Conservation (phyloP, 352 stramenopile species). For the Blastocystis sp. region DNA sequence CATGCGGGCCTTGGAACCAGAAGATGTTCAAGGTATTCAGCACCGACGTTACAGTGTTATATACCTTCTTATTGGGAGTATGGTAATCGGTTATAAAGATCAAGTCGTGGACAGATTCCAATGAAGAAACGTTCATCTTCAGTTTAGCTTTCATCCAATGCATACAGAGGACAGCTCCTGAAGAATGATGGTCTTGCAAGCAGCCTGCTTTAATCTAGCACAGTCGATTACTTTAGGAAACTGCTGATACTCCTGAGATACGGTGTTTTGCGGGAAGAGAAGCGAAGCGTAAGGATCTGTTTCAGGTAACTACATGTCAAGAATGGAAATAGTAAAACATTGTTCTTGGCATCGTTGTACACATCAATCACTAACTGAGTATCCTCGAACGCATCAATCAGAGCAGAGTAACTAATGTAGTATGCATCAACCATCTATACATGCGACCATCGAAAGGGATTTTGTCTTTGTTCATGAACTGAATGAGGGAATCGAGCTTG, state of each 20-base stretch:
- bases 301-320: not conserved
- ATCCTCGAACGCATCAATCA: conserved; percentile 49
- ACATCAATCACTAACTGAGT: conserved; percentile 44
- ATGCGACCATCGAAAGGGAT: conserved; percentile 46
- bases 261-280: not conserved
- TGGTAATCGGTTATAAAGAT: conserved; percentile 39
- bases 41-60: not conserved
- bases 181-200: conserved; percentile 33
- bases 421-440: not conserved
- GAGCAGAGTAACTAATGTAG: not conserved
- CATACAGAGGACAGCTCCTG: not conserved
- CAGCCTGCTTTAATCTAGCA: not conserved
- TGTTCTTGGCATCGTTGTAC: conserved; percentile 43
- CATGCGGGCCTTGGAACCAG: conserved; percentile 4
- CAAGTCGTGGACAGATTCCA: conserved; percentile 34
- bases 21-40: conserved; percentile 38
- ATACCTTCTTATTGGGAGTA: not conserved
- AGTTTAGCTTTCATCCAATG: not conserved
- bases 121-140: not conserved
- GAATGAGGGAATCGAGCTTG: conserved; percentile 20
- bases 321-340: not conserved
- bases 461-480: conserved; percentile 45
- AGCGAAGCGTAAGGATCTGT: conserved; percentile 1
- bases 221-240: conserved; percentile 52
- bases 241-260: not conserved